These are phyloP conservation scores for Akanthomyces lecanii DNA, from an alignment of 2,329 filamentous ascomycete genomes.

Conservation along the genomic window DNA sequence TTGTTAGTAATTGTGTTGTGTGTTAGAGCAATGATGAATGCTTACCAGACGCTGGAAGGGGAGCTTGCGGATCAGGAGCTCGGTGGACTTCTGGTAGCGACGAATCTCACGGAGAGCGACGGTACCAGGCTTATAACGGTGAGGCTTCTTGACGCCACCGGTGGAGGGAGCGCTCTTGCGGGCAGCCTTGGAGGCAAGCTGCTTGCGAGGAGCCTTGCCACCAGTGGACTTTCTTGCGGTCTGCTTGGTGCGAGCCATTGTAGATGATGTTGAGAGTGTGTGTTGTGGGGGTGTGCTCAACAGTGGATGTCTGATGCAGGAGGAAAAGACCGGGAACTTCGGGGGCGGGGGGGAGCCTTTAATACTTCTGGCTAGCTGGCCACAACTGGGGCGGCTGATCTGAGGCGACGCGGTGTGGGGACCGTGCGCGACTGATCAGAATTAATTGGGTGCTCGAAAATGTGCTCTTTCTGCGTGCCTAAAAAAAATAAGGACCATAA, in stretches of 20 bases:
- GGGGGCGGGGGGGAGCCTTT: slow-evolving; percentile 43
- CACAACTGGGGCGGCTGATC: slow-evolving; percentile 35
- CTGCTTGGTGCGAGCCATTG: slow-evolving; percentile 64
- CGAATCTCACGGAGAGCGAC: slow-evolving; percentile 98
- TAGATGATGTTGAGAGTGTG: slow-evolving; percentile 32
- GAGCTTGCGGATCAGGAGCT: slow-evolving; percentile 93
- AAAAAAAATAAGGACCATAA: slow-evolving; percentile 11
- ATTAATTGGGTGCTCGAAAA: slow-evolving; percentile 16
- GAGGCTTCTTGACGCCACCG: slow-evolving; percentile 95
- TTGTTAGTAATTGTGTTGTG: neutral
- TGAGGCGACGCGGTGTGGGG: slow-evolving; percentile 23
- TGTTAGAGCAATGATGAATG: neutral
- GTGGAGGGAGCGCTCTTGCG: slow-evolving; percentile 97
- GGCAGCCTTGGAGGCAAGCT: slow-evolving; percentile 98
- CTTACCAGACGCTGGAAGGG: slow-evolving; percentile 91
- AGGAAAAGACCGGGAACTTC: slow-evolving; percentile 33
- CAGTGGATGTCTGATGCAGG: slow-evolving; percentile 40
- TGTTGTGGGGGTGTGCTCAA: slow-evolving; percentile 28
- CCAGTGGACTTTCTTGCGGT: slow-evolving; percentile 72
- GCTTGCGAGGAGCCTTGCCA: slow-evolving; percentile 83
- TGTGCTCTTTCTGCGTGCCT: slow-evolving; percentile 10
- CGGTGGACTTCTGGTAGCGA: slow-evolving; percentile 95
- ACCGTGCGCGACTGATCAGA: slow-evolving; percentile 13
- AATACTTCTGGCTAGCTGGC: slow-evolving; percentile 34
- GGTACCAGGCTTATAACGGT: slow-evolving; percentile 86